Percentiles rank a stretch among this genome's conserved stretches.
These are phyloP conservation scores for Ceratobasidium theobromae DNA, from an alignment of 1,284 basidiomycete species.

Conservation along the genomic window DNA sequence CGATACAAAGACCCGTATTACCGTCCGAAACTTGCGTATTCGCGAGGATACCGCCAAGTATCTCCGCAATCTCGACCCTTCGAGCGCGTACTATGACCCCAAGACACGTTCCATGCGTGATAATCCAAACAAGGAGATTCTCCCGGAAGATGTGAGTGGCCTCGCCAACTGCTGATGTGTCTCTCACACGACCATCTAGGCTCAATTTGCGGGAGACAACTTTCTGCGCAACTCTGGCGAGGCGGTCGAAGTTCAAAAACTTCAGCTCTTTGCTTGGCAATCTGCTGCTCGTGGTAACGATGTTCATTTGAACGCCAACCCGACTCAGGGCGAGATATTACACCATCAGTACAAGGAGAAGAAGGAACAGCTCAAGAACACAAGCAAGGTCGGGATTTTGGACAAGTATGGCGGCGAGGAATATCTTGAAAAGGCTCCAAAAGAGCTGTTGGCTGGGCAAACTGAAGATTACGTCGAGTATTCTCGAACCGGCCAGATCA, in stretches of 20 bases:
- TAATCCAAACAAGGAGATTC: conserved; percentile 76
- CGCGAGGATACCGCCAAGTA: conserved; percentile 99
- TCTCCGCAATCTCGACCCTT: conserved; percentile 92
- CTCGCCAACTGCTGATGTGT: background rate
- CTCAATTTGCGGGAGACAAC: conserved; percentile 94
- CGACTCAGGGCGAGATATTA: conserved; percentile 90
- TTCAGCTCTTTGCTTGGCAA: conserved; percentile 98
- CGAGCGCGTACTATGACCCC: conserved; percentile 98
- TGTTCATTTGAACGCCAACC: conserved; percentile 94
- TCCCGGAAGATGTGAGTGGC: conserved; percentile 76
- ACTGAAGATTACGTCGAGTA: conserved; percentile 99
- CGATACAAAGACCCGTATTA: conserved; percentile 97
- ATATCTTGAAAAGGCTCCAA: conserved; percentile 85
- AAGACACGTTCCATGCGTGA: conserved; percentile 99
- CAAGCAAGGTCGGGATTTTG: conserved; percentile 82
- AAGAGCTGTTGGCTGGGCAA: conserved; percentile 89
- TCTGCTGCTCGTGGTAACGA: conserved; percentile 91
- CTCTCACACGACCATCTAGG: conserved; percentile 49
- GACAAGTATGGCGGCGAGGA: conserved; percentile 93
- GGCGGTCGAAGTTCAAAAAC: conserved; percentile 83
- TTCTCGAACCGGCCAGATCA: conserved; percentile 84
- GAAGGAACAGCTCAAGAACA: conserved; percentile 88
- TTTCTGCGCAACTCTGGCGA: conserved; percentile 90
- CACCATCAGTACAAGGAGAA: conserved; percentile 90
- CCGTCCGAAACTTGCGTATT: conserved; percentile 96